Evolutionary conservation across 78 protist genomes (phyloP).

Genomic region (Dictyostelium purpureum): DNA sequence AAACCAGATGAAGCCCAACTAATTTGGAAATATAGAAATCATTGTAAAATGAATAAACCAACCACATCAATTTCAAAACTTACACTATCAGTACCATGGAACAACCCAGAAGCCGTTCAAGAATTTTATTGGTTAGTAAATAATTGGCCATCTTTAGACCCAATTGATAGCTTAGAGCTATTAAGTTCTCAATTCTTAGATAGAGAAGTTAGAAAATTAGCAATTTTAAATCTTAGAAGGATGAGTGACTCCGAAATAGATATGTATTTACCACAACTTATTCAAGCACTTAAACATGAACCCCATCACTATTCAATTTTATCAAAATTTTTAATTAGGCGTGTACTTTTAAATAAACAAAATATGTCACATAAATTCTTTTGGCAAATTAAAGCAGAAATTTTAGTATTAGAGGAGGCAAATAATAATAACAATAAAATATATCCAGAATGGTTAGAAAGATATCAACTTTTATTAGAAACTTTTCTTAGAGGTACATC

Average conservation of each 20-base stretch:
- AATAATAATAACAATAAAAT: slow-evolving; percentile 29
- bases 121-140: slow-evolving; percentile 27
- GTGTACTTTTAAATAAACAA: slow-evolving; percentile 80
- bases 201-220: slow-evolving; percentile 83
- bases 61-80: slow-evolving; percentile 76
- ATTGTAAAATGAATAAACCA: slow-evolving; percentile 15
- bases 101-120: background rate
- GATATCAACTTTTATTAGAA: slow-evolving; percentile 90
- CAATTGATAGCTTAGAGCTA: slow-evolving; percentile 83
- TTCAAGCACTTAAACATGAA: slow-evolving; percentile 93
- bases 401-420: background rate
- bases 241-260: slow-evolving; percentile 82
- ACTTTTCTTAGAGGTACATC: slow-evolving; percentile 78
- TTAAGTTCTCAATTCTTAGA: slow-evolving; percentile 81
- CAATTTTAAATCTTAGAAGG: slow-evolving; percentile 74
- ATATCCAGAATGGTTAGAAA: slow-evolving; percentile 75
- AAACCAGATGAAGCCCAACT: slow-evolving; percentile 35
- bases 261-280: slow-evolving; percentile 88
- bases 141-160: slow-evolving; percentile 69
- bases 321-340: slow-evolving; percentile 83
- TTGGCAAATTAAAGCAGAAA: slow-evolving; percentile 71
- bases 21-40: slow-evolving; percentile 34
- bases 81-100: slow-evolving; percentile 79
- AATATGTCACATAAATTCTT: slow-evolving; percentile 67
- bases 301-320: slow-evolving; percentile 88